Percentiles rank a stretch among this genome's conserved stretches.
phyloP scores from a whole-genome alignment of 257 asterid genomes.

The Ballota nigra region DNA sequence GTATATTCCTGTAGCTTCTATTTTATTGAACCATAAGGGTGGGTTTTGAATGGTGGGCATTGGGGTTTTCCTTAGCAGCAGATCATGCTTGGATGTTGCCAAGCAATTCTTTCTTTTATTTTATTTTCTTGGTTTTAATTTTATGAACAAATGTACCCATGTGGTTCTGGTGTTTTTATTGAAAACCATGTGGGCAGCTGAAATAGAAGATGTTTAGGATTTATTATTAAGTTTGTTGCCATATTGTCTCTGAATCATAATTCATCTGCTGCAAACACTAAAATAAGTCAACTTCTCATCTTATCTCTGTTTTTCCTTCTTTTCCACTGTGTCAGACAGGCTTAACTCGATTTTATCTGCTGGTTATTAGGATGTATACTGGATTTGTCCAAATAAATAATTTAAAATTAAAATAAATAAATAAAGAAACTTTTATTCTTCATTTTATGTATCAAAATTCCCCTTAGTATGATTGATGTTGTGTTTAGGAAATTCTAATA shows the following conservation, averaged over 20 bases:
- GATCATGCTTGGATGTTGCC: slow-evolving; percentile 36
- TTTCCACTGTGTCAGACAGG: background rate
- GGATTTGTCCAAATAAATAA: background rate
- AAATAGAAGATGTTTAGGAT: slow-evolving; percentile 23
- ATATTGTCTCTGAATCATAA: slow-evolving; percentile 24
- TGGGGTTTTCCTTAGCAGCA: slow-evolving; percentile 17
- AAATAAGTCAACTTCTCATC: slow-evolving; percentile 24
- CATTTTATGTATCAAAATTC: too few species aligned
- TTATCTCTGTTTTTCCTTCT: background rate
- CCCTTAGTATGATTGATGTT: too few species aligned
- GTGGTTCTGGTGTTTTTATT: slow-evolving; percentile 64
- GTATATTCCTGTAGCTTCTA: slow-evolving; percentile 61
- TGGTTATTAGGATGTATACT: background rate
- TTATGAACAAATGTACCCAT: slow-evolving; percentile 34
- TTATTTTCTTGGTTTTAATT: slow-evolving; percentile 2
- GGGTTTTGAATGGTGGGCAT: slow-evolving; percentile 38
- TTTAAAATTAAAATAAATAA: too few species aligned
- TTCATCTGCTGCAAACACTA: slow-evolving; percentile 26
- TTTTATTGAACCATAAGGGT: slow-evolving; percentile 39
- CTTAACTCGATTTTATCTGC: background rate
- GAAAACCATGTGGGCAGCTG: slow-evolving; percentile 51
- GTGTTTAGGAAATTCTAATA: too few species aligned
- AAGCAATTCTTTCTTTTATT: slow-evolving; percentile 39
- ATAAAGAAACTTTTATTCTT: too few species aligned
- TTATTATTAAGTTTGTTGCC: slow-evolving; percentile 29